These are phyloP conservation scores for Cyclotella baltica DNA, from an alignment of 108 stramenopile genomes.

Conservation along the genomic window DNA sequence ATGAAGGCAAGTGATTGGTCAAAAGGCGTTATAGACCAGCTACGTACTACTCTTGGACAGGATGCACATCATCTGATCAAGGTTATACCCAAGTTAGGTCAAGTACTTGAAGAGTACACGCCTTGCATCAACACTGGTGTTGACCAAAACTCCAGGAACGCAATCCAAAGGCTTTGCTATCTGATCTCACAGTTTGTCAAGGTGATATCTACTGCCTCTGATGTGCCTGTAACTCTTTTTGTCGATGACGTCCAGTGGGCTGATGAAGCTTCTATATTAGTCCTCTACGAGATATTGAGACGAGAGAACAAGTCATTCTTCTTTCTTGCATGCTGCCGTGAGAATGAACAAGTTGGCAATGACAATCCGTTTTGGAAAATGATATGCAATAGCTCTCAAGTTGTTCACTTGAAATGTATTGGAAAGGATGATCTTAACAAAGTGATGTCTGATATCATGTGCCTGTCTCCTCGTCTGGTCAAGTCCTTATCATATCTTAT, in stretches of 20 bases:
- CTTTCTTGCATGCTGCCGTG: conserved; percentile 32
- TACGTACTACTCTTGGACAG: conserved; percentile 7
- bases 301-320: not conserved
- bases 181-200: conserved; percentile 19
- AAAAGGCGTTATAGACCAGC: not conserved
- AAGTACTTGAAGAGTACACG: not conserved
- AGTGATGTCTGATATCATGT: conserved; percentile 27
- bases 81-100: conserved; percentile 16
- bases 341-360: conserved; percentile 15
- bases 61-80: conserved; percentile 1
- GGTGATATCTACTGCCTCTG: conserved; percentile 8
- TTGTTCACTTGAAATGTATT: conserved; percentile 12
- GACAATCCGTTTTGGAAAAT: conserved; percentile 22
- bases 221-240: conserved; percentile 17
- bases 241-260: conserved; percentile 44
- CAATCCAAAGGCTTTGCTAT: conserved; percentile 16
- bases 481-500: conserved; percentile 18
- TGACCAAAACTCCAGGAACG: conserved; percentile 7
- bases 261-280: conserved; percentile 13
- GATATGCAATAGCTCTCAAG: not conserved
- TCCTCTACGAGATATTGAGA: conserved; percentile 10
- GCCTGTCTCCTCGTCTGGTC: conserved; percentile 19
- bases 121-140: not conserved
- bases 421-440: conserved; percentile 21
- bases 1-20: not conserved